Evolutionary conservation across 805 yeast species (phyloP).

Genomic region (Naumovozyma castellii): DNA sequence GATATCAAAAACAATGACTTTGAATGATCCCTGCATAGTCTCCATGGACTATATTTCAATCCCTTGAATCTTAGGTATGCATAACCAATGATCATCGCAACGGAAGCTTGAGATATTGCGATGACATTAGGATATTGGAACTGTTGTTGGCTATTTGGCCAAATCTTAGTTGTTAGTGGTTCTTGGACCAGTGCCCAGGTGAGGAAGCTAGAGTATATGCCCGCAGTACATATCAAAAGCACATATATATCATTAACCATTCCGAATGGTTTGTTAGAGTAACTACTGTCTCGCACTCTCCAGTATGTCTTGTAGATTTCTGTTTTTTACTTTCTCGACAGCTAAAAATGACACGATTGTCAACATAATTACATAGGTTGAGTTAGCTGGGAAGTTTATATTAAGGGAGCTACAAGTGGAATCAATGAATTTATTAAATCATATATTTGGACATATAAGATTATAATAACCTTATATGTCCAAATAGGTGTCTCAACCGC

Average conservation of each 20-base stretch:
- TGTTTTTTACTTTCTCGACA: too few relatives aligned
- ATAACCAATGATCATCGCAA: constrained; percentile 64
- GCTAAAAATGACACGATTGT: neutral
- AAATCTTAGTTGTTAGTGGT: constrained; percentile 66
- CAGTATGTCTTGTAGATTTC: neutral
- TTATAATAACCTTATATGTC: too few relatives aligned
- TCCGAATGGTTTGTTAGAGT: neutral
- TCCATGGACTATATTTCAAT: constrained; percentile 22
- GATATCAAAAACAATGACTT: constrained; percentile 45
- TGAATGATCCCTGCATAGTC: constrained; percentile 30
- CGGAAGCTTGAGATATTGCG: constrained; percentile 60
- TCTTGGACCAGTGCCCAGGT: constrained; percentile 93
- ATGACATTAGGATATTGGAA: constrained; percentile 77
- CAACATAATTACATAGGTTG: neutral
- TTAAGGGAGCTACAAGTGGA: too few relatives aligned
- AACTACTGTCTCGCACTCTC: neutral
- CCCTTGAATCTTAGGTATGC: constrained; percentile 39
- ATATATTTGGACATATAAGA: too few relatives aligned
- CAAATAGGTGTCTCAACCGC: too few relatives aligned
- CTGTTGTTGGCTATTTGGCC: constrained; percentile 44
- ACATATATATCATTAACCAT: constrained; percentile 5
- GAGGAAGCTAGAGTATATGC: constrained; percentile 79
- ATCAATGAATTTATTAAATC: too few relatives aligned
- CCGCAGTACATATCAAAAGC: constrained; percentile 34
- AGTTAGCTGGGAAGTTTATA: neutral